phyloP scores from a whole-genome alignment of 495 filamentous ascomycete genomes.

The Aspergillus sparsus region DNA sequence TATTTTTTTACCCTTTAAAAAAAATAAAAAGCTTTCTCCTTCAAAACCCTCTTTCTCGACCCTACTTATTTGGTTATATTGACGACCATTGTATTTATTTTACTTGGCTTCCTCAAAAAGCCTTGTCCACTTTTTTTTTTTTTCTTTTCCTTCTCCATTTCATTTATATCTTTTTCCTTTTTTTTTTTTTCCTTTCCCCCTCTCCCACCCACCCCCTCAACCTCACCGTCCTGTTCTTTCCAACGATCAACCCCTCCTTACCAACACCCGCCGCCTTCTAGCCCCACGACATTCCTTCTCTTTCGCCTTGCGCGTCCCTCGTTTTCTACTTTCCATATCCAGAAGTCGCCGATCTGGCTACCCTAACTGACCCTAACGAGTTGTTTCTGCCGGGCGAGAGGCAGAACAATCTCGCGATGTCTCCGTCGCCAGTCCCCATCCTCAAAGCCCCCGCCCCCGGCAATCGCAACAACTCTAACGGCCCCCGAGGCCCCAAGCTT shows the following conservation, averaged over 20 bases:
- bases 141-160: slow-evolving; percentile 15
- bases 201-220: background rate
- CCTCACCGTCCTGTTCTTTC: slow-evolving; percentile 11
- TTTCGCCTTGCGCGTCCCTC: slow-evolving; percentile 12
- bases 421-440: slow-evolving; percentile 69
- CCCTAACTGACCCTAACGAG: slow-evolving; percentile 49
- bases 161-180: slow-evolving; percentile 1
- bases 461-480: slow-evolving; percentile 56
- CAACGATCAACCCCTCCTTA: slow-evolving; percentile 18
- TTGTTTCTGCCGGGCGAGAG: slow-evolving; percentile 50
- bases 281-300: slow-evolving; percentile 25
- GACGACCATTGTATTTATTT: background rate
- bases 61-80: background rate
- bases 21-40: too few species aligned
- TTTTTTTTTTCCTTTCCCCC: background rate
- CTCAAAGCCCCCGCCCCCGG: slow-evolving; percentile 83
- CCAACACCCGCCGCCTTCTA: slow-evolving; percentile 19
- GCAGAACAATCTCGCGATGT: slow-evolving; percentile 65
- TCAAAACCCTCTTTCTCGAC: slow-evolving; percentile 6
- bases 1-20: too few species aligned
- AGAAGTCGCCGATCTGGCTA: slow-evolving; percentile 43
- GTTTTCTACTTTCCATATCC: slow-evolving; percentile 26
- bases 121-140: slow-evolving; percentile 3
- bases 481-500: slow-evolving; percentile 70
- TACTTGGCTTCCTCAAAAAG: background rate